Percentiles rank a stretch among this genome's conserved stretches.
Conservation (phyloP, 306 rosid genomes). For the Lathyrus tuberosus region DNA sequence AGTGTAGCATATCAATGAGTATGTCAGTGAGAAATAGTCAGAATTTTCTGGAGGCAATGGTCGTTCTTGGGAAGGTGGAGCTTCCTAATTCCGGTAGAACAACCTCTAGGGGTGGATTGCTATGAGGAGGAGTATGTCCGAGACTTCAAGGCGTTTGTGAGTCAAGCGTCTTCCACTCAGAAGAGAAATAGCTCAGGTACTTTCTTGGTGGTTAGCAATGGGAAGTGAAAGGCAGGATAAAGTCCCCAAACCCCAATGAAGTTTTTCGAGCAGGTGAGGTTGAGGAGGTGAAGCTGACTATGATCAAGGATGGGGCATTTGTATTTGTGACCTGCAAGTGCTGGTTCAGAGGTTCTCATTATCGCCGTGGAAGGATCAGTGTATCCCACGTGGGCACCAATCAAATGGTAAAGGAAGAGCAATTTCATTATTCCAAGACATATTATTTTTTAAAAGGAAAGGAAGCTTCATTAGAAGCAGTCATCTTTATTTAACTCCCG, state of each 20-base stretch:
- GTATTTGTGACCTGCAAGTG: not conserved
- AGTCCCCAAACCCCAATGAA: not conserved
- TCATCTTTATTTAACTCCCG: slow-evolving; percentile 22
- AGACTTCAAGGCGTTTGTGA: slow-evolving; percentile 1
- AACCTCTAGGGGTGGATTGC: no score
- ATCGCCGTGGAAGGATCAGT: not conserved
- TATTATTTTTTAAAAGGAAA: slow-evolving; percentile 15
- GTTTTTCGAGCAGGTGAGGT: not conserved
- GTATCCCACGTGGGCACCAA: not conserved
- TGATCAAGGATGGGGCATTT: not conserved
- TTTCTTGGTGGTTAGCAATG: not conserved
- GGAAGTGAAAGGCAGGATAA: not conserved
- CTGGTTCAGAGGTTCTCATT: not conserved
- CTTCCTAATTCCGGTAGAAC: no score
- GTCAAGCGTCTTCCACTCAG: not conserved
- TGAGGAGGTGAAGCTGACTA: slow-evolving; percentile 7
- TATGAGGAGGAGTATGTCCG: not conserved
- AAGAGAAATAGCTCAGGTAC: not conserved
- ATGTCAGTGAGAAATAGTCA: no score
- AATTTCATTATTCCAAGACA: not conserved
- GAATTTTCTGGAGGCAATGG: no score
- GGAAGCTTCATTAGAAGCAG: slow-evolving; percentile 23
- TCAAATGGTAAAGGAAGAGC: slow-evolving; percentile 7
- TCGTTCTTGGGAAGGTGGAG: no score
- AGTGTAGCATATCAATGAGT: no score